Evolutionary conservation across 306 rosid genomes (phyloP).

Genomic region (Pueraria montana): DNA sequence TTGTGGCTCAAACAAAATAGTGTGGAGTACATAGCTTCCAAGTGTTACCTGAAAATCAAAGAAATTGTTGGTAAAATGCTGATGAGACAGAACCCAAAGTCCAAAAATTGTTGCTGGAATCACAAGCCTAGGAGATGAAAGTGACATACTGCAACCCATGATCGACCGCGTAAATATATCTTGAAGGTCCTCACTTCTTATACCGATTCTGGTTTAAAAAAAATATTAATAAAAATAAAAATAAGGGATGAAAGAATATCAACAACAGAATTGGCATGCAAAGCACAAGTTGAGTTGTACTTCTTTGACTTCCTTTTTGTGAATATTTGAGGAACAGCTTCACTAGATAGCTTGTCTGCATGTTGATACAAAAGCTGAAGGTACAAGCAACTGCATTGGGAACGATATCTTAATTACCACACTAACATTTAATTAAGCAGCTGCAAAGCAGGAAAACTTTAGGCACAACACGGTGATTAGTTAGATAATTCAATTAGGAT

Average conservation of each 20-base stretch:
- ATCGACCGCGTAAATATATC: constrained; percentile 68
- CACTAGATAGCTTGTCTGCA: constrained; percentile 76
- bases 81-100: constrained; percentile 75
- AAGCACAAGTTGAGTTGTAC: constrained; percentile 50
- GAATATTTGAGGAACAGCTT: constrained; percentile 74
- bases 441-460: constrained; percentile 23
- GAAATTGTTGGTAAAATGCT: constrained; percentile 55
- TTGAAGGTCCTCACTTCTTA: constrained; percentile 80
- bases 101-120: constrained; percentile 85
- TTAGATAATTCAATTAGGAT: not conserved
- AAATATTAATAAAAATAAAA: not conserved
- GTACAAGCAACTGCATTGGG: constrained; percentile 88
- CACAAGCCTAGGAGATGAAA: constrained; percentile 89
- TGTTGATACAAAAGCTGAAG: constrained; percentile 82
- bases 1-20: not conserved
- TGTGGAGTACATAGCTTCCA: no score
- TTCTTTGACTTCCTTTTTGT: constrained; percentile 73
- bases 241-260: constrained; percentile 10
- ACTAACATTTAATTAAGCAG: constrained; percentile 1
- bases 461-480: not conserved
- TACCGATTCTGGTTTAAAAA: constrained; percentile 72
- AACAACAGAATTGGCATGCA: constrained; percentile 28
- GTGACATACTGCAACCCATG: constrained; percentile 75
- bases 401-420: constrained; percentile 36
- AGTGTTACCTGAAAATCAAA: constrained; percentile 93